A percentile compares a stretch with the other conserved stretches of the same genome.
Conservation (phyloP, 768 basidiomycete species). For the Mycena latifolia region DNA sequence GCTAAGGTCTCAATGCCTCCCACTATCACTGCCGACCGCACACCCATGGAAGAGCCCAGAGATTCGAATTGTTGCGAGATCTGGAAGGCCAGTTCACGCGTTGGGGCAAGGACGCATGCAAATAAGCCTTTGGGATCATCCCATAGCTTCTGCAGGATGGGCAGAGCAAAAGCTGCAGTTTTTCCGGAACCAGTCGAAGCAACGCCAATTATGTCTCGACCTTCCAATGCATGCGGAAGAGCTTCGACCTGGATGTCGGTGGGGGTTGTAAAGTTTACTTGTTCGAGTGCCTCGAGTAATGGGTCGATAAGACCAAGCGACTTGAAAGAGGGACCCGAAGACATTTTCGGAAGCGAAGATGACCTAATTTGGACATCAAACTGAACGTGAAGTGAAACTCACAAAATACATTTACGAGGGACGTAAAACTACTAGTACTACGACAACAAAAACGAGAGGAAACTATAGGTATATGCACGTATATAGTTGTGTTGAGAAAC, state of each 20-base stretch:
- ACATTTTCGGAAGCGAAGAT: conserved; percentile 1
- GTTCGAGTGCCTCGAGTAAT: conserved; percentile 86
- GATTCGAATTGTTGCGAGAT: conserved; percentile 98
- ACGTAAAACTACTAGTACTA: conserved; percentile 27
- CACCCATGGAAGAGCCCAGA: conserved; percentile 93
- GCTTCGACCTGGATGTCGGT: conserved; percentile 91
- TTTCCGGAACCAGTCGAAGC: conserved; percentile 98
- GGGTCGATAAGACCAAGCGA: conserved; percentile 91
- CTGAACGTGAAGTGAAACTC: too few species aligned
- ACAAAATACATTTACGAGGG: conserved; percentile 6
- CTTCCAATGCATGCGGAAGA: conserved; percentile 90
- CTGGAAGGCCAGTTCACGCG: conserved; percentile 98
- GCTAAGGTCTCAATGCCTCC: conserved; percentile 94
- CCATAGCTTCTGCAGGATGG: conserved; percentile 97
- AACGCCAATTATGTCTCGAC: conserved; percentile 97
- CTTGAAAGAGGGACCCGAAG: conserved; percentile 70
- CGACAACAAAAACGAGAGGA: conserved; percentile 20
- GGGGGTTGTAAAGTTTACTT: conserved; percentile 85
- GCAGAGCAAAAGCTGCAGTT: conserved; percentile 96
- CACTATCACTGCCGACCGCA: conserved; percentile 91
- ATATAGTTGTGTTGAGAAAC: conserved; percentile 11
- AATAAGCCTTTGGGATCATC: conserved; percentile 94
- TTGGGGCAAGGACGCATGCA: conserved; percentile 94
- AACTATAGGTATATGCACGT: conserved; percentile 17
- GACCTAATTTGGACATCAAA: neutral